Evolutionary conservation across 208 protist genomes (phyloP), one percentile per base, ranked within the genome.

Genomic region (Phytomonas francai): DNA sequence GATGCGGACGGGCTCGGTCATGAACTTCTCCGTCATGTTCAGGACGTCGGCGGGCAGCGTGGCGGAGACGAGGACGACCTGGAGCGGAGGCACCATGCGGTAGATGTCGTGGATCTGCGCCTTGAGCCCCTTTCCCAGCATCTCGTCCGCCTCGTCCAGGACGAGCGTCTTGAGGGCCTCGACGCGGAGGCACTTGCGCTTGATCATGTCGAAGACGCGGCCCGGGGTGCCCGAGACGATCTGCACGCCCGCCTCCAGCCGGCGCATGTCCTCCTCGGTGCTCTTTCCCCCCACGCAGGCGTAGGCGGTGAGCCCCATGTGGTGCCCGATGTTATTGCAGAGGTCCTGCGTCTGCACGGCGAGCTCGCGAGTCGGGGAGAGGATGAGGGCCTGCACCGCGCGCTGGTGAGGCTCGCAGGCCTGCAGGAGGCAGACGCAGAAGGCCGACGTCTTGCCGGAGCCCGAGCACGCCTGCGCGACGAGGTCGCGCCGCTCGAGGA

Each of bases 91-190:
- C 45, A 99, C 83, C 72, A 92, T 89, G 33, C 96, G 85, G 88
- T 98, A 99, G 60, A 99, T 98, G 72, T 99, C 97, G 78, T 99
- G 97, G 65, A 99, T 98, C 84, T 99, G 97, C 27, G 98, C 97
- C 72, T 98, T 98, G 84, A 99, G 99, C 45, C 98, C 97, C 63
- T 94, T 89, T n/a, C 86, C 92, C n/a, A 99, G 91, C 97, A 99
- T 99, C 78, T 99, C 98, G 78, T 99, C 99, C 58, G 98, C 98
- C 78, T 99, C 98, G 77, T 99, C 99, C 25, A 99, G 73, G 59
- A 99, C 89, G 16, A 99, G 88, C 45, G 97, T 92, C 56, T 88
- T 87, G 22, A 99, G 89, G 6, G 79, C 59, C 9, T 87, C 79
- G 33, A 93, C 78, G 25, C 77, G 75, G 14, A 99, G 82, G 30